phyloP scores from a whole-genome alignment of 345 rosid species.

The Eucalyptus cloeziana region DNA sequence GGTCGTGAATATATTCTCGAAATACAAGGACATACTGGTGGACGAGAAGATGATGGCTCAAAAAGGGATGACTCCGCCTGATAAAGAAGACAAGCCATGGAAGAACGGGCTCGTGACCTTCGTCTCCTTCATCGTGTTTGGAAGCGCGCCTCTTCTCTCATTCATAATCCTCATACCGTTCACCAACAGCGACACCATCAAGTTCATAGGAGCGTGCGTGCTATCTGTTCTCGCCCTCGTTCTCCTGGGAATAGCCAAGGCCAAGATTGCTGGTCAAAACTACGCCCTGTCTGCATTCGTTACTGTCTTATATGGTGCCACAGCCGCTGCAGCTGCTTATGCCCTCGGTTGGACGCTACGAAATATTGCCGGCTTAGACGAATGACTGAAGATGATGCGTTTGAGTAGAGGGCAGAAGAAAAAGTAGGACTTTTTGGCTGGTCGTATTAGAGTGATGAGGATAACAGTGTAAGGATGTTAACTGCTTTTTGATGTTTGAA shows the following conservation, averaged over 20 bases:
- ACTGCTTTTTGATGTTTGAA: neutral
- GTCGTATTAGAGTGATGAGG: neutral
- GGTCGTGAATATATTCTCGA: slow-evolving; percentile 21
- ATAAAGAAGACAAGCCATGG: slow-evolving; percentile 14
- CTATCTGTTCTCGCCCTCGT: slow-evolving; percentile 20
- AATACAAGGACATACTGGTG: slow-evolving; percentile 17
- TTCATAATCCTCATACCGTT: slow-evolving; percentile 29
- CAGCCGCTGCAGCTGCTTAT: slow-evolving; percentile 27
- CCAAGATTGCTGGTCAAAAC: slow-evolving; percentile 17
- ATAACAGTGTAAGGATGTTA: neutral
- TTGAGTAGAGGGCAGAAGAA: neutral
- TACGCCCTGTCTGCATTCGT: neutral
- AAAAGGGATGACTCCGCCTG: slow-evolving; percentile 2
- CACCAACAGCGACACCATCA: slow-evolving; percentile 3
- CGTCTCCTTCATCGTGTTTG: slow-evolving; percentile 14
- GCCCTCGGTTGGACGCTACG: slow-evolving; percentile 16
- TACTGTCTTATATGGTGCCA: slow-evolving; percentile 10
- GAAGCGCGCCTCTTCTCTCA: slow-evolving; percentile 26
- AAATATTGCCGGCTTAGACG: slow-evolving; percentile 8
- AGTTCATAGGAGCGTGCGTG: slow-evolving; percentile 23
- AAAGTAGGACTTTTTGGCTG: neutral
- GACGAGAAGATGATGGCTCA: slow-evolving; percentile 17
- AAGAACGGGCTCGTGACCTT: slow-evolving; percentile 23
- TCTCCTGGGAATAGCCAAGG: slow-evolving; percentile 22
- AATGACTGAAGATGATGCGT: neutral